Percentiles rank a stretch among this genome's conserved stretches.
phyloP scores from a whole-genome alignment of 192 early-diverging fungal genomes.

The Backusella mclennaniae region DNA sequence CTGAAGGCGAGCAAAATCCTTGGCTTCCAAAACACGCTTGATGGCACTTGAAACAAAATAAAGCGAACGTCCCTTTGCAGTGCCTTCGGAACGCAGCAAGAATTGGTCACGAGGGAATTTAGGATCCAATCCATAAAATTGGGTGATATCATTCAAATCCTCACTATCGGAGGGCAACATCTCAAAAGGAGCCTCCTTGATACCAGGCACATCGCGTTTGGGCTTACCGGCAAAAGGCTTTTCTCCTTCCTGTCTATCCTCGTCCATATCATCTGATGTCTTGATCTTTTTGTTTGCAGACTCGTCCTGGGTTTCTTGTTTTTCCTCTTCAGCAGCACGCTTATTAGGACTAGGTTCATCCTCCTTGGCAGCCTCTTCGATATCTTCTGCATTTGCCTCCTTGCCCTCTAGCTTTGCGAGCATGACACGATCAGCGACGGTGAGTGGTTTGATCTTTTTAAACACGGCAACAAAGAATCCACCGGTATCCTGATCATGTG shows the following conservation, averaged over 20 bases:
- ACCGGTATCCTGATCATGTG: conserved; percentile 94
- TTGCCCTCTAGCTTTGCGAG: conserved; percentile 35
- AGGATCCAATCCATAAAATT: conserved; percentile 75
- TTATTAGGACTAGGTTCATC: conserved; percentile 11
- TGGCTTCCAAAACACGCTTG: conserved; percentile 64
- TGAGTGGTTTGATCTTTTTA: conserved; percentile 80
- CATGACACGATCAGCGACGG: conserved; percentile 44
- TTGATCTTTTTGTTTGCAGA: conserved; percentile 28
- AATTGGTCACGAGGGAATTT: conserved; percentile 81
- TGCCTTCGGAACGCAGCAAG: conserved; percentile 82
- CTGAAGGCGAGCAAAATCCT: conserved; percentile 60
- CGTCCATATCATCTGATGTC: conserved; percentile 6
- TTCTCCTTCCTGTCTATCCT: background rate
- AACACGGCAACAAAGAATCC: conserved; percentile 98
- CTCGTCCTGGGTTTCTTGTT: background rate
- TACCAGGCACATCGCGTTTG: conserved; percentile 41
- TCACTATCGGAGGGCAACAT: conserved; percentile 63
- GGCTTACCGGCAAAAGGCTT: conserved; percentile 32
- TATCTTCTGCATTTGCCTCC: background rate
- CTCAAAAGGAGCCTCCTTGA: conserved; percentile 86
- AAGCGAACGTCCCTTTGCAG: conserved; percentile 63
- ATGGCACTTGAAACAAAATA: conserved; percentile 88
- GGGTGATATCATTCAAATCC: conserved; percentile 53
- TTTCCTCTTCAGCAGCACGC: conserved; percentile 15
- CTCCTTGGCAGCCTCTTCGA: conserved; percentile 17